Evolutionary conservation across 345 rosid genomes (phyloP).

Genomic region (Noccaea caerulescens): DNA sequence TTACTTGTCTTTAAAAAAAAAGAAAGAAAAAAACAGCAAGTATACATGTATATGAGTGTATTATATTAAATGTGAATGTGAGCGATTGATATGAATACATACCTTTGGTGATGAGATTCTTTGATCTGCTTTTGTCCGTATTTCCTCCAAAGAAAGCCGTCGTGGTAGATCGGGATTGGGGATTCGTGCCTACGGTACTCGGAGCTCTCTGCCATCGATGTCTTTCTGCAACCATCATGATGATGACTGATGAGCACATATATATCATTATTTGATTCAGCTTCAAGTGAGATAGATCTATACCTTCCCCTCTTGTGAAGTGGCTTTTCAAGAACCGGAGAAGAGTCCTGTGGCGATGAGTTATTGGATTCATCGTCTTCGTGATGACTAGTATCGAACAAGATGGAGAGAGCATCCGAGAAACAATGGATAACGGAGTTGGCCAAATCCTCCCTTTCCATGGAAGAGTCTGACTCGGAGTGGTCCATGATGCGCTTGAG

Average conservation of each 20-base stretch:
- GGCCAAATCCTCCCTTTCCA: slow-evolving; percentile 38
- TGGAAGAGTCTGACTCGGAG: slow-evolving; percentile 23
- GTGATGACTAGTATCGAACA: slow-evolving; percentile 28
- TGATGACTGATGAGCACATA: not conserved
- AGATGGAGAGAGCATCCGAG: slow-evolving; percentile 43
- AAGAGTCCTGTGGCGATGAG: slow-evolving; percentile 36
- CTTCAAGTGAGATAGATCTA: not conserved
- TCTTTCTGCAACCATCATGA: slow-evolving; percentile 33
- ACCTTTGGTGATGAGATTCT: slow-evolving; percentile 51
- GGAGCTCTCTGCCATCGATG: slow-evolving; percentile 43
- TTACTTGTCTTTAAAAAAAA: no score
- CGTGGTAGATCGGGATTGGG: slow-evolving; percentile 45
- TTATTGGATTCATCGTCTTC: slow-evolving; percentile 32
- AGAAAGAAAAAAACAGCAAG: not conserved
- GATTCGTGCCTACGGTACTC: slow-evolving; percentile 39
- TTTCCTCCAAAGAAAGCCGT: slow-evolving; percentile 62
- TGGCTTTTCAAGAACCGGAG: slow-evolving; percentile 33
- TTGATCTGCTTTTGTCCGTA: slow-evolving; percentile 63
- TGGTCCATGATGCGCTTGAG: slow-evolving; percentile 38
- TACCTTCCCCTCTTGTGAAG: slow-evolving; percentile 44
- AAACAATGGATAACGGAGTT: slow-evolving; percentile 43
- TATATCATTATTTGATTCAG: no score
- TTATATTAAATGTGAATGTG: not conserved
- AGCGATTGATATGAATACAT: slow-evolving; percentile 5
- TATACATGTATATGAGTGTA: not conserved